Evolutionary conservation across 2,329 filamentous ascomycete species (phyloP).

Genomic region (Colletotrichum magnum): DNA sequence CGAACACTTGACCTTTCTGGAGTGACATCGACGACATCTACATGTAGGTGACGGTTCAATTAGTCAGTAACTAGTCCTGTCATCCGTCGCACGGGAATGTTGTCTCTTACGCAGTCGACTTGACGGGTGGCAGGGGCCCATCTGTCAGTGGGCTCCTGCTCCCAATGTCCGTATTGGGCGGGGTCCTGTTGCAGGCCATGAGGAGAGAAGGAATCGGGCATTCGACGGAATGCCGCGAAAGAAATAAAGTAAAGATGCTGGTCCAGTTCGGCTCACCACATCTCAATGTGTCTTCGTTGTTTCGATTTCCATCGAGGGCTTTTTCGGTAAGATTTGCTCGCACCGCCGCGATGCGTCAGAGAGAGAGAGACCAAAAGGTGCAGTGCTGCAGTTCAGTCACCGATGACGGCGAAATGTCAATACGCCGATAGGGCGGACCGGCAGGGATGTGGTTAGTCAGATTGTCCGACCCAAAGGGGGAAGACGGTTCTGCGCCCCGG

Average conservation of each 20-base stretch:
- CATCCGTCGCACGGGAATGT: not conserved
- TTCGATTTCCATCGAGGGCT: not conserved
- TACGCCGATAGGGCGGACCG: constrained; percentile 32
- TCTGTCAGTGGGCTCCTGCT: constrained; percentile 32
- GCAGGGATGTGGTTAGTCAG: constrained; percentile 14
- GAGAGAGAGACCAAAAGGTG: not conserved
- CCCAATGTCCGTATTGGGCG: constrained; percentile 25
- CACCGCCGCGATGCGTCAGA: constrained; percentile 27
- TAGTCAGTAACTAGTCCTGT: constrained; percentile 21
- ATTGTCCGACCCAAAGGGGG: constrained; percentile 18
- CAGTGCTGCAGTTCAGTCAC: constrained; percentile 1
- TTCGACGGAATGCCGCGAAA: constrained; percentile 18
- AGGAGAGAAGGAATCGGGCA: constrained; percentile 16
- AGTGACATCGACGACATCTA: constrained; percentile 49
- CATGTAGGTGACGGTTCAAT: constrained; percentile 40
- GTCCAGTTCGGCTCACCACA: not conserved
- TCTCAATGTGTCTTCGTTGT: not conserved
- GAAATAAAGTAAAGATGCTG: not conserved
- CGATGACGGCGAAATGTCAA: constrained; percentile 39
- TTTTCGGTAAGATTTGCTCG: constrained; percentile 3
- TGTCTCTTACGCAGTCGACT: constrained; percentile 41
- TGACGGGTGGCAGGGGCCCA: constrained; percentile 39
- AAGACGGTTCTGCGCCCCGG: constrained; percentile 12
- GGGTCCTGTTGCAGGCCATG: constrained; percentile 35
- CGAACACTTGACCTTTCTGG: constrained; percentile 53